These are phyloP conservation scores for Yamadazyma dushanensis DNA, from an alignment of 1,139 yeast genomes.

Conservation along the genomic window DNA sequence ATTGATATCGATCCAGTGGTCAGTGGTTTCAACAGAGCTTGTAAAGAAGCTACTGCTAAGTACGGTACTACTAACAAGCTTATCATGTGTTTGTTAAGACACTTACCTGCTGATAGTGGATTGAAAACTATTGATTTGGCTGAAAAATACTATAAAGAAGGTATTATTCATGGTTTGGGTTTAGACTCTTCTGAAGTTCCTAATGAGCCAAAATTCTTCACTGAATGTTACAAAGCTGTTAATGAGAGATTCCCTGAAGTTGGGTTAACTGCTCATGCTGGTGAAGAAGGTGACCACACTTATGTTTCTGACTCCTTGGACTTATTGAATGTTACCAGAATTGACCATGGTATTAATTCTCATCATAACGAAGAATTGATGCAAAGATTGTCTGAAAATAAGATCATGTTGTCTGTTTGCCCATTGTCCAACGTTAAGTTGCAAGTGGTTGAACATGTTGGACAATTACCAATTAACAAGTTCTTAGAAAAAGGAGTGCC, in stretches of 20 bases:
- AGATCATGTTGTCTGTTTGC: constrained; percentile 66
- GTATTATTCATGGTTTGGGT: constrained; percentile 69
- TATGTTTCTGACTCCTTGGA: constrained; percentile 60
- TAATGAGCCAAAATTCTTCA: constrained; percentile 68
- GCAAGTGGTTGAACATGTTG: constrained; percentile 67
- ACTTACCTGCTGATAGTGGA: constrained; percentile 61
- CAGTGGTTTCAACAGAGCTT: constrained; percentile 63
- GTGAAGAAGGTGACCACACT: constrained; percentile 79
- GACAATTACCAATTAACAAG: constrained; percentile 61
- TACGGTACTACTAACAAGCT: constrained; percentile 65
- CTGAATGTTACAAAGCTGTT: constrained; percentile 56
- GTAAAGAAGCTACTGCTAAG: constrained; percentile 55
- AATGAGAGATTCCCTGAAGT: constrained; percentile 47
- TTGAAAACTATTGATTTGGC: constrained; percentile 56
- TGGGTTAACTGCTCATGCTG: constrained; percentile 79
- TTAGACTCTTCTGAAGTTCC: constrained; percentile 76
- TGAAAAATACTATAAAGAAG: constrained; percentile 48
- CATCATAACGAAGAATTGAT: constrained; percentile 53
- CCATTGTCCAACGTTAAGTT: constrained; percentile 75
- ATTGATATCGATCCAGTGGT: constrained; percentile 59
- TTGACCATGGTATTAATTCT: constrained; percentile 78
- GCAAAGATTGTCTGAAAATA: constrained; percentile 51
- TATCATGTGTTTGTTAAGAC: constrained; percentile 80
- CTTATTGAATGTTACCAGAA: constrained; percentile 59
- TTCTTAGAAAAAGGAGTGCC: constrained; percentile 65